A percentile compares a stretch with the other conserved stretches of the same genome.
Evolutionary conservation across 257 asterid species (phyloP).

Genomic region (Perilla frutescens): DNA sequence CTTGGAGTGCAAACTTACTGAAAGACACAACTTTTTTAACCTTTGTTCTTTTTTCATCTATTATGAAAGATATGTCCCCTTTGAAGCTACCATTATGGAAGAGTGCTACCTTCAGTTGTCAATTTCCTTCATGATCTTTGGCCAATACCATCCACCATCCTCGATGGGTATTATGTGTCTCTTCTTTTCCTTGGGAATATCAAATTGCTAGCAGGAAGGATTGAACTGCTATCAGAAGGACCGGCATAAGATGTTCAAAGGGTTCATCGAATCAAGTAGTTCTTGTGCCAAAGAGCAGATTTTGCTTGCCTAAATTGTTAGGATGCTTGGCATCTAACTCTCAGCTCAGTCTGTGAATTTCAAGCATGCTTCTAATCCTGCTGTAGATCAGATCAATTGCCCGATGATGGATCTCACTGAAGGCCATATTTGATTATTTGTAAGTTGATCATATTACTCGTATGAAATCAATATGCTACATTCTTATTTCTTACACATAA

Average conservation of each 20-base stretch:
- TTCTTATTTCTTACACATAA: neutral
- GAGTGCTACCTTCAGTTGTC: neutral
- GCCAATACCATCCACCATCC: constrained; percentile 12
- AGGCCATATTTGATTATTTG: neutral
- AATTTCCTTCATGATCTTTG: constrained; percentile 1
- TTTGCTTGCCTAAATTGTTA: constrained; percentile 1
- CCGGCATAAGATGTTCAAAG: neutral
- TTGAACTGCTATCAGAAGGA: constrained; percentile 4
- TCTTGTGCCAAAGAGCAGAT: constrained; percentile 4
- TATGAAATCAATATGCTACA: neutral
- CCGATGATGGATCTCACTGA: constrained; percentile 6
- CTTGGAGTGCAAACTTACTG: neutral
- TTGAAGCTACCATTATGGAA: constrained; percentile 5
- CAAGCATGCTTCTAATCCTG: neutral
- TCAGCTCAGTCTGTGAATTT: neutral
- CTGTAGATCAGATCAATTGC: neutral
- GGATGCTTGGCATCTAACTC: neutral
- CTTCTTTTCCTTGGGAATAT: neutral
- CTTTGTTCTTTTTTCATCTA: neutral
- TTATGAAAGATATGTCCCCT: neutral
- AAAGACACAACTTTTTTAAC: neutral
- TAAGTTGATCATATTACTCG: constrained; percentile 17
- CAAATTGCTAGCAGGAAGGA: constrained; percentile 4
- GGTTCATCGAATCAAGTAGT: constrained; percentile 1
- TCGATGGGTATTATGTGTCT: neutral